Percentiles rank a stretch among this genome's conserved stretches.
phyloP scores from a whole-genome alignment of 2,329 filamentous ascomycete genomes.

The Aspergillus eucalypticola region DNA sequence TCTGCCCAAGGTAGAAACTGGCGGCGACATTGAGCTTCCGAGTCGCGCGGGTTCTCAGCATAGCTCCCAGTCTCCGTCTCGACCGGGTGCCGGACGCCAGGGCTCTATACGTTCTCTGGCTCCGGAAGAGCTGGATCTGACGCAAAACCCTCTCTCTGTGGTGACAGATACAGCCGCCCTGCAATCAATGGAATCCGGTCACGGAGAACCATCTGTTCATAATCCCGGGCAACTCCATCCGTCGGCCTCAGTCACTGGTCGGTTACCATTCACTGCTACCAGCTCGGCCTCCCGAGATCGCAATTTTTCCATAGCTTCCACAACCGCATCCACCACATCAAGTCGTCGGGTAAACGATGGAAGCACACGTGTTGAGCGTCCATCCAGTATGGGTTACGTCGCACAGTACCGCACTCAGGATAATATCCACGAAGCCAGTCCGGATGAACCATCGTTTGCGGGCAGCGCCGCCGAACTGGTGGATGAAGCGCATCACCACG shows the following conservation, averaged over 20 bases:
- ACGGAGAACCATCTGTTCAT: slow-evolving; percentile 13
- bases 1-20: slow-evolving; percentile 62
- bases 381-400: slow-evolving; percentile 54
- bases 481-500: slow-evolving; percentile 30
- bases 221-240: slow-evolving; percentile 26
- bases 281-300: slow-evolving; percentile 40
- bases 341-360: slow-evolving; percentile 34
- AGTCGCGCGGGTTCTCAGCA: slow-evolving; percentile 64
- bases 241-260: slow-evolving; percentile 33
- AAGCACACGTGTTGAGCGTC: slow-evolving; percentile 35
- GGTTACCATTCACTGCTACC: slow-evolving; percentile 44
- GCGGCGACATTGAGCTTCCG: slow-evolving; percentile 63
- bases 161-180: slow-evolving; percentile 22
- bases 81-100: slow-evolving; percentile 69
- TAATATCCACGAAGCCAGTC: slow-evolving; percentile 47
- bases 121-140: slow-evolving; percentile 14
- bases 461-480: slow-evolving; percentile 50
- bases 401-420: slow-evolving; percentile 51
- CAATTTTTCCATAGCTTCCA: slow-evolving; percentile 40
- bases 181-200: slow-evolving; percentile 15
- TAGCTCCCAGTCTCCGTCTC: slow-evolving; percentile 52
- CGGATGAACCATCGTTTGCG: slow-evolving; percentile 38
- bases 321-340: slow-evolving; percentile 39
- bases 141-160: slow-evolving; percentile 18
- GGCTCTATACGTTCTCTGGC: slow-evolving; percentile 19